Evolutionary conservation across 805 yeast genomes (phyloP).

Genomic region (Kazachstania psychrophila): DNA sequence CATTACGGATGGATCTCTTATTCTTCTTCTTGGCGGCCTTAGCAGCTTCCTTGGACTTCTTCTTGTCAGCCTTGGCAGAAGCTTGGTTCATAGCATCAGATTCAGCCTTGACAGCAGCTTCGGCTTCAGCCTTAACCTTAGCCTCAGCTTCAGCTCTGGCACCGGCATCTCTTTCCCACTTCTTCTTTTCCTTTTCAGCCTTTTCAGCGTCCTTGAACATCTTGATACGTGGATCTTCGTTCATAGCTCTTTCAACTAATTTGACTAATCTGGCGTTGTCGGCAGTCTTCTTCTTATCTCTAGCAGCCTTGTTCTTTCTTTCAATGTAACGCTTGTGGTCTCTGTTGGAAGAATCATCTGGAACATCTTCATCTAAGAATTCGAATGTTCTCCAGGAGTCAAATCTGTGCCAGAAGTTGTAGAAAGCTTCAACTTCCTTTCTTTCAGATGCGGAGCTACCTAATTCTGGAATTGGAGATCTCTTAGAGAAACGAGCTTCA

Average conservation of each 20-base stretch:
- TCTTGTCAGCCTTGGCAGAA: conserved; percentile 63
- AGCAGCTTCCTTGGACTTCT: conserved; percentile 94
- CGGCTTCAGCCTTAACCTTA: conserved; percentile 77
- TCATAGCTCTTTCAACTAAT: conserved; percentile 76
- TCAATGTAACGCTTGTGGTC: conserved; percentile 98
- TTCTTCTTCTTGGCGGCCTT: conserved; percentile 88
- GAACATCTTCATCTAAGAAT: conserved; percentile 97
- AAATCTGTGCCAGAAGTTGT: conserved; percentile 84
- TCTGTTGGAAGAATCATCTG: conserved; percentile 98
- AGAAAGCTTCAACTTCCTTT: conserved; percentile 78
- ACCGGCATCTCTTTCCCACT: conserved; percentile 98
- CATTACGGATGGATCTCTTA: conserved; percentile 74
- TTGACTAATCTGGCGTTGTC: conserved; percentile 85
- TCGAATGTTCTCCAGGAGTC: conserved; percentile 99
- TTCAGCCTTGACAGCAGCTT: conserved; percentile 69
- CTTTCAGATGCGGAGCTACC: conserved; percentile 63
- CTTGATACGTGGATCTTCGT: conserved; percentile 92
- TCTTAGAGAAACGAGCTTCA: conserved; percentile 88
- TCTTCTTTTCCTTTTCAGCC: conserved; percentile 86
- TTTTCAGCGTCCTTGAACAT: conserved; percentile 87
- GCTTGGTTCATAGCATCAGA: conserved; percentile 59
- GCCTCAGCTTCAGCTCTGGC: conserved; percentile 95
- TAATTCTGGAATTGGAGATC: conserved; percentile 76
- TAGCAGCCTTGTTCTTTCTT: conserved; percentile 91
- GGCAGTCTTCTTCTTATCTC: conserved; percentile 96